phyloP scores from a whole-genome alignment of 2,329 filamentous ascomycete species.

The Gnomoniopsis sp. region DNA sequence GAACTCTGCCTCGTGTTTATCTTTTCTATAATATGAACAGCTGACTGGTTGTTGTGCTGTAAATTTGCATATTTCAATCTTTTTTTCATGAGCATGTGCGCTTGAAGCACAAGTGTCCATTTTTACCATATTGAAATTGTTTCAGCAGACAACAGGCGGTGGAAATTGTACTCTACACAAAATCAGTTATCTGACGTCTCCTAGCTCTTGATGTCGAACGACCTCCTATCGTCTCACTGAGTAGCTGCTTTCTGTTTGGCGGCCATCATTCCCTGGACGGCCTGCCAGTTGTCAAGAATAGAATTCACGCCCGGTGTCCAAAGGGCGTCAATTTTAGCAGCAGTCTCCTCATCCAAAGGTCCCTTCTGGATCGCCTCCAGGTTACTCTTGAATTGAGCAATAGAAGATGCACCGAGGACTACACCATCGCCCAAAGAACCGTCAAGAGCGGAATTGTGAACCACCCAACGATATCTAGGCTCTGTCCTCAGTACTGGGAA shows the following conservation, averaged over 20 bases:
- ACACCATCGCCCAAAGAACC: constrained; percentile 32
- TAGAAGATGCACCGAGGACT: constrained; percentile 35
- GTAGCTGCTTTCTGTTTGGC: background rate
- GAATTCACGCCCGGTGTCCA: constrained; percentile 2
- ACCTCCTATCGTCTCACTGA: background rate
- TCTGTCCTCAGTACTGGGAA: background rate
- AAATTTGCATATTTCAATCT: too few relatives aligned
- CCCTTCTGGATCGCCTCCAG: constrained; percentile 5
- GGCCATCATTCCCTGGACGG: background rate
- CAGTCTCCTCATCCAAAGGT: constrained; percentile 3
- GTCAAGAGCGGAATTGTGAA: constrained; percentile 51
- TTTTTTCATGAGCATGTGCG: too few relatives aligned
- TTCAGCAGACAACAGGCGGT: too few relatives aligned
- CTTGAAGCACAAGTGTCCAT: too few relatives aligned
- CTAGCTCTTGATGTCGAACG: too few relatives aligned
- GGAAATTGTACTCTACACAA: too few relatives aligned
- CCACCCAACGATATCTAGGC: constrained; percentile 50
- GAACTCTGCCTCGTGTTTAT: too few relatives aligned
- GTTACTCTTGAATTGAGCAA: constrained; percentile 34
- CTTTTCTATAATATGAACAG: too few relatives aligned
- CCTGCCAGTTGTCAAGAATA: constrained; percentile 1
- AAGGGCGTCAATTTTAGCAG: constrained; percentile 6
- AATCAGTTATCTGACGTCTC: too few relatives aligned
- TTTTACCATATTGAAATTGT: too few relatives aligned
- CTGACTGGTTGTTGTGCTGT: too few relatives aligned